These are phyloP conservation scores for Anthoceros angustus DNA, from an alignment of 225 moss, liverwort and hornwort species.

Conservation along the genomic window DNA sequence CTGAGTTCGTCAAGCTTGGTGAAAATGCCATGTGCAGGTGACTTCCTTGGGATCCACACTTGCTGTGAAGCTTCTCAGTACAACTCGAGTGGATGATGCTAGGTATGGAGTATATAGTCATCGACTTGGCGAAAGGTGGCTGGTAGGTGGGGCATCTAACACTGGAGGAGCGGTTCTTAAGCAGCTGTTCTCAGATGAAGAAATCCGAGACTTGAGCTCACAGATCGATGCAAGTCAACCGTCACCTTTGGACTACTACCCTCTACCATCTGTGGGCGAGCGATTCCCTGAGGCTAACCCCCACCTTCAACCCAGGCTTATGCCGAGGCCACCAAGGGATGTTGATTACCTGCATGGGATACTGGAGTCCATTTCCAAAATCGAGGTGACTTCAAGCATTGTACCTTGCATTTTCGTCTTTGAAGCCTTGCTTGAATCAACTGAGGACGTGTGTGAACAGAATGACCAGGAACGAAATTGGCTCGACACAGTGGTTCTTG, in stretches of 20 bases:
- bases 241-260: conserved; percentile 17
- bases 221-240: conserved; percentile 14
- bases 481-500: neutral
- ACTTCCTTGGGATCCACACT: conserved; percentile 20
- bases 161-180: conserved; percentile 19
- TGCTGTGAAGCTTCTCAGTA: conserved; percentile 19
- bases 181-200: conserved; percentile 17
- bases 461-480: neutral
- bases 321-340: conserved; percentile 17
- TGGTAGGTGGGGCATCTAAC: conserved; percentile 26
- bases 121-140: conserved; percentile 20
- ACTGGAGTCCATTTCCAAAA: conserved; percentile 20
- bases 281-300: conserved; percentile 26
- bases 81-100: conserved; percentile 21
- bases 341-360: conserved; percentile 22
- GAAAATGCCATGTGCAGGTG: conserved; percentile 3
- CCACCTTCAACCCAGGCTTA: conserved; percentile 14
- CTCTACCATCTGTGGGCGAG: conserved; percentile 17
- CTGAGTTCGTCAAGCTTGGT: neutral
- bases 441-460: neutral
- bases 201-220: conserved; percentile 14
- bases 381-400: conserved; percentile 11
- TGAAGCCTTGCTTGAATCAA: neutral
- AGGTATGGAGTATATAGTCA: conserved; percentile 24
- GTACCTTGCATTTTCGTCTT: neutral